Percentiles rank a stretch among this genome's conserved stretches.
Conservation (phyloP, 495 filamentous ascomycete genomes). For the Penicillium waksmanii region DNA sequence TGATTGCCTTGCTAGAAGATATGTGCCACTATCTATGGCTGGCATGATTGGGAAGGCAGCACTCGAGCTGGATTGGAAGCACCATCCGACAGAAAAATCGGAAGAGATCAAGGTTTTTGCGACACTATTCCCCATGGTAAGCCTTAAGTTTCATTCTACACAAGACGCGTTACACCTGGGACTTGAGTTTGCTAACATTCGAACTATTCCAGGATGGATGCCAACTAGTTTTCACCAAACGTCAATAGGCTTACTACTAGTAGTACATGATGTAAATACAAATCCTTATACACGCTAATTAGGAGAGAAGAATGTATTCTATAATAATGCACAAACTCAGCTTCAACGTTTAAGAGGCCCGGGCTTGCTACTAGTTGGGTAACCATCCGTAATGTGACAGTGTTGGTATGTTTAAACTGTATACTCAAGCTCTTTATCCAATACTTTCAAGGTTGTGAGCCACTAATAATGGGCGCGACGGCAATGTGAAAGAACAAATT, state of each 20-base stretch:
- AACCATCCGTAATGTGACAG: no score
- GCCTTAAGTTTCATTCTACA: not conserved
- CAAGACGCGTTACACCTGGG: not conserved
- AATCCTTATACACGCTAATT: not conserved
- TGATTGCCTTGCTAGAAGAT: conserved; percentile 88
- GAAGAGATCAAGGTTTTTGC: conserved; percentile 97
- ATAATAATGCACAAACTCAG: no score
- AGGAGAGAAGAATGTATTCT: no score
- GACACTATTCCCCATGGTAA: conserved; percentile 89
- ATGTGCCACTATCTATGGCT: conserved; percentile 82
- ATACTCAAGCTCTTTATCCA: no score
- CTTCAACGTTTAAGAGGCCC: no score
- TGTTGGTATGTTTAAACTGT: no score
- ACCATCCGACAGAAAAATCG: conserved; percentile 72
- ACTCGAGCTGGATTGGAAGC: conserved; percentile 80
- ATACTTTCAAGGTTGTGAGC: no score
- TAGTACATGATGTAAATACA: not conserved
- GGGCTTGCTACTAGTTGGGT: no score
- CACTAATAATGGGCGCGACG: no score
- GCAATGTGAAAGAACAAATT: no score
- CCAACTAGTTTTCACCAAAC: conserved; percentile 62
- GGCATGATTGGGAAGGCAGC: conserved; percentile 88
- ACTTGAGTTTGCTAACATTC: conserved; percentile 9
- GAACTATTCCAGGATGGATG: conserved; percentile 51
- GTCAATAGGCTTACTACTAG: conserved; percentile 16